phyloP scores from a whole-genome alignment of 495 filamentous ascomycete species.

The Diplogelasinospora grovesii region DNA sequence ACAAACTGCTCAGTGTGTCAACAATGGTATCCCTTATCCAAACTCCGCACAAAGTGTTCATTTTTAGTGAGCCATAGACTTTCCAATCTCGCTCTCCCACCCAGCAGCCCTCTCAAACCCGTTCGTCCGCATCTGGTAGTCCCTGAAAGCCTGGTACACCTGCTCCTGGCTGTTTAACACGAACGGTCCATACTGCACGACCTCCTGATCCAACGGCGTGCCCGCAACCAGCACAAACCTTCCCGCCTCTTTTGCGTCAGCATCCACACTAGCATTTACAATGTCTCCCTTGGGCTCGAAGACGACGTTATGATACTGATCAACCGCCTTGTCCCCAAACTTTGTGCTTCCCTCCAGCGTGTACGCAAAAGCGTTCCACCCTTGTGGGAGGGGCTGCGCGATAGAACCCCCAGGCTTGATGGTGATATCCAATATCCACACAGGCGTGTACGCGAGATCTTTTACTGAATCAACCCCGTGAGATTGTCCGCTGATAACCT shows the following conservation, averaged over 20 bases:
- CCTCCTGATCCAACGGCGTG: constrained; percentile 79
- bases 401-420: constrained; percentile 72
- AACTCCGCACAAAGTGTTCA: too few species aligned
- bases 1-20: too few species aligned
- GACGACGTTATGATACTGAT: constrained; percentile 80
- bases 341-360: constrained; percentile 62
- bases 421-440: constrained; percentile 87
- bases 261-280: constrained; percentile 61
- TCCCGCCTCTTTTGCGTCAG: constrained; percentile 56
- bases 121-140: constrained; percentile 78
- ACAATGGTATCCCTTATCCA: too few species aligned
- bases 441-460: constrained; percentile 89
- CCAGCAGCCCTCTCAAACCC: constrained; percentile 81
- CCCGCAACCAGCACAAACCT: constrained; percentile 80
- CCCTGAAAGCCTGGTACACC: constrained; percentile 83
- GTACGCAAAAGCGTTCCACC: constrained; percentile 92
- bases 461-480: constrained; percentile 80
- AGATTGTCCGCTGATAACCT: constrained; percentile 80
- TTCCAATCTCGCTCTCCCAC: constrained; percentile 94
- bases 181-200: constrained; percentile 96
- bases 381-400: constrained; percentile 63
- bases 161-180: constrained; percentile 78
- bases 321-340: constrained; percentile 57
- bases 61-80: constrained; percentile 43
- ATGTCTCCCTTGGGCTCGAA: constrained; percentile 76